phyloP scores from a whole-genome alignment of 192 early-diverging fungal genomes.

The Dissophora ornata region DNA sequence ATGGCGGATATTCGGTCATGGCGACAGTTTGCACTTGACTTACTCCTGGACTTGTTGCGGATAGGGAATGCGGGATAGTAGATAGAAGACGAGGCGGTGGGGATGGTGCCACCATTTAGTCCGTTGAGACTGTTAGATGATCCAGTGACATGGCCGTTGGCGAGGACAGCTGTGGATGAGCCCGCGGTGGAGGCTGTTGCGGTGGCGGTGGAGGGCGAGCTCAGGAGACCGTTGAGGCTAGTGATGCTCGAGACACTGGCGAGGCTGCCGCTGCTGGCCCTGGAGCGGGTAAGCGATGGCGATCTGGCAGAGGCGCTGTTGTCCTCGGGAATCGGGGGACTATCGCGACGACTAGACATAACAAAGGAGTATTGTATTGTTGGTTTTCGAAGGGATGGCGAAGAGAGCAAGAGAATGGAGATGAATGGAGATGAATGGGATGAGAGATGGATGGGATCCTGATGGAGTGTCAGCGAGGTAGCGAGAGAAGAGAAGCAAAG shows the following conservation, averaged over 20 bases:
- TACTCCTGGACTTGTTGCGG: constrained; percentile 46
- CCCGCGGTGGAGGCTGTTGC: constrained; percentile 12
- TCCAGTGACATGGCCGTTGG: constrained; percentile 11
- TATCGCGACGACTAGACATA: constrained; percentile 31
- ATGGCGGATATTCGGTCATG: background rate
- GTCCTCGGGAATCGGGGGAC: constrained; percentile 30
- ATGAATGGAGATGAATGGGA: constrained; percentile 7
- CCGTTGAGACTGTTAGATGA: constrained; percentile 3
- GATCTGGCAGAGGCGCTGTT: background rate
- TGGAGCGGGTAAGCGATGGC: constrained; percentile 6
- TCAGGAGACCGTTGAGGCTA: constrained; percentile 25
- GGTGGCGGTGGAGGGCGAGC: constrained; percentile 20
- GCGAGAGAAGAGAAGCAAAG: background rate
- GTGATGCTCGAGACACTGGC: constrained; percentile 17
- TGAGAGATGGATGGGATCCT: background rate
- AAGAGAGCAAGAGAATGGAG: background rate
- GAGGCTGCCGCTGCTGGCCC: constrained; percentile 17
- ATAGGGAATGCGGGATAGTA: constrained; percentile 29
- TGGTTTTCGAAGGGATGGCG: background rate
- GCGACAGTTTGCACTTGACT: background rate
- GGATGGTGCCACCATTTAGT: constrained; percentile 3
- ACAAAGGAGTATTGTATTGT: too few relatives aligned
- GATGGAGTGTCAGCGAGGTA: background rate
- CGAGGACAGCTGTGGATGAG: constrained; percentile 23
- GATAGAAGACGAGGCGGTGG: constrained; percentile 7